These are phyloP conservation scores for Candida maesae DNA, from an alignment of 805 yeast species.

Conservation along the genomic window DNA sequence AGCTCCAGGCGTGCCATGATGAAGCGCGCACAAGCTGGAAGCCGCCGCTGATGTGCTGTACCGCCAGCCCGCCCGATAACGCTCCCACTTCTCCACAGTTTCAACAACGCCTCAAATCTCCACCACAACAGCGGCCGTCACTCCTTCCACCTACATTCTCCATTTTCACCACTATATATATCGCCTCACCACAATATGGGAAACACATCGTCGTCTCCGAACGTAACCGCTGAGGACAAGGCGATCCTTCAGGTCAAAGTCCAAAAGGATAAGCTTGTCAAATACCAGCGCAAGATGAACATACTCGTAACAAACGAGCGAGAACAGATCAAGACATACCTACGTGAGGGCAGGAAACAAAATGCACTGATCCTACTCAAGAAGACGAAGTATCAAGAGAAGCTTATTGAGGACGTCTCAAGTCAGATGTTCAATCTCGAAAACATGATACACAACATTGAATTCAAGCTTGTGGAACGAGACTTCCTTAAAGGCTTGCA, in stretches of 20 bases:
- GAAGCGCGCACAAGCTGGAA: too few species aligned
- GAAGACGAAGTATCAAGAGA: conserved; percentile 78
- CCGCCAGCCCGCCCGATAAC: too few species aligned
- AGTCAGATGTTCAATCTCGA: conserved; percentile 79
- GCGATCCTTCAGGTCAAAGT: conserved; percentile 84
- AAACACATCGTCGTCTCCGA: conserved; percentile 27
- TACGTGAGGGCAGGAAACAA: conserved; percentile 29
- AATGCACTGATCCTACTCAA: conserved; percentile 69
- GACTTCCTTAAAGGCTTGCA: conserved; percentile 78
- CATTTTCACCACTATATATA: too few species aligned
- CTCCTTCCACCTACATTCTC: too few species aligned
- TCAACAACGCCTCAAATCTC: too few species aligned
- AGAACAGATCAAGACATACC: conserved; percentile 28
- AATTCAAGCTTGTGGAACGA: conserved; percentile 83
- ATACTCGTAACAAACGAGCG: conserved; percentile 59
- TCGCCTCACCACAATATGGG: too few species aligned
- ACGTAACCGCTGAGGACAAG: conserved; percentile 77
- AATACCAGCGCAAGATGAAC: conserved; percentile 54
- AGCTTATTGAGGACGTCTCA: conserved; percentile 63
- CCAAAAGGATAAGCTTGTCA: conserved; percentile 80
- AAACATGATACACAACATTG: conserved; percentile 72
- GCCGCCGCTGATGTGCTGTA: too few species aligned
- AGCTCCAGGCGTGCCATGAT: too few species aligned
- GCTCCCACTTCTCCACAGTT: too few species aligned
- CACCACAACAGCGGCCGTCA: too few species aligned